Base-by-base conservation (phyloP, 768 basidiomycete genomes). In the Podaxis carcinomalis region DNA sequence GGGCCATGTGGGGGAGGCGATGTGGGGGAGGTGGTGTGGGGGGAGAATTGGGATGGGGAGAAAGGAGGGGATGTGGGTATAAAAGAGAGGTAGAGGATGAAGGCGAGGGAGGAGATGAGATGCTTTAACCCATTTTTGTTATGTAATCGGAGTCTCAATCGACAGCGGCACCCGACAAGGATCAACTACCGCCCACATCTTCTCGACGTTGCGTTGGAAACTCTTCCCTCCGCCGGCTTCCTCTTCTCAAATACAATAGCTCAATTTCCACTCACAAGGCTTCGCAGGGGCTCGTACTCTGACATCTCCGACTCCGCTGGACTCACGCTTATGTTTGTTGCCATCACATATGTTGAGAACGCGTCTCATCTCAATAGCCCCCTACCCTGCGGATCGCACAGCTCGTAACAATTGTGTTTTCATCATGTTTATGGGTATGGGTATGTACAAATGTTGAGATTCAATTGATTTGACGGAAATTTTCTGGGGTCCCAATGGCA, bases 131-230 rank as follows among this genome's bases (percentile, higher is more conserved):
- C 21, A 46, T 46, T 51, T 27, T 37, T 36, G 53, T 61, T 61
- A 61, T 49, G 46, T 61, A 61, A 61, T 61, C 59, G 52, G 59
- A 49, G 44, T 46, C 44, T 54, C 21, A 46, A 60, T 53, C 51
- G 51, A 58, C 57, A 57, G 56, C 51, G 51, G 51, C 51, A 52
- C 51, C 56, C 57, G 57, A 58, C 57, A 58, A 58, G 57, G 57
- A 59, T 59, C 58, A 59, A 59, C 58, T 35, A 59, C 50, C 58
- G 58, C 51, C 58, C 58, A 58, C 57, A 35, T 27, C 51, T 36
- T 50, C 50, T 51, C 25, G 25, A 21, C 32, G 59, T 61, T 49
- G 59, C 59, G 44, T 54, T 61, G 59, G 59, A 39, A 61, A 61
- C 59, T 23, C 37, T 49, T 49, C 47, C 50, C 49, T 40, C 57